Conservation (phyloP, 2,329 filamentous ascomycete genomes). For the Ophiostoma australiae region DNA sequence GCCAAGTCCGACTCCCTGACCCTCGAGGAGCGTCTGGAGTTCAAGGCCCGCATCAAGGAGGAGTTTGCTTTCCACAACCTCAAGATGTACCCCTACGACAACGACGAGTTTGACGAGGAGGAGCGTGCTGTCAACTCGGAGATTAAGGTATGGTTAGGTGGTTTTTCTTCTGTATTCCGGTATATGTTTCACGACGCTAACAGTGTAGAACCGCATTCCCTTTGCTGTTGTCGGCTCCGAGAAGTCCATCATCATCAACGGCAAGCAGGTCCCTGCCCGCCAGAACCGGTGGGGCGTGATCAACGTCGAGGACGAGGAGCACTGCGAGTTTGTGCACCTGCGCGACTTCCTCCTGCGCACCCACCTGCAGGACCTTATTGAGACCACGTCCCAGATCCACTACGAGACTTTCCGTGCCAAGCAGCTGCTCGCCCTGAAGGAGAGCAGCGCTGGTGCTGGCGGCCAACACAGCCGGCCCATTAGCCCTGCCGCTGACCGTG, state of each 20-base stretch:
- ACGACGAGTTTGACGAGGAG: conserved; percentile 97
- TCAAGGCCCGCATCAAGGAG: conserved; percentile 99
- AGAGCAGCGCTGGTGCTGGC: conserved; percentile 71
- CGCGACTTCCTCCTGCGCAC: conserved; percentile 98
- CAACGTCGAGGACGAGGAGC: conserved; percentile 98
- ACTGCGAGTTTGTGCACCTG: conserved; percentile 99
- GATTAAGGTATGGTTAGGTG: conserved; percentile 70
- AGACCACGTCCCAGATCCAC: conserved; percentile 99
- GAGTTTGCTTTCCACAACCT: conserved; percentile 99
- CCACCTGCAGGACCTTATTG: conserved; percentile 96
- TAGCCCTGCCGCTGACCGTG: conserved; percentile 87
- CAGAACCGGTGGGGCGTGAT: conserved; percentile 99
- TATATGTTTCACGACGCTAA: not conserved
- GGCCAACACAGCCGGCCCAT: conserved; percentile 83
- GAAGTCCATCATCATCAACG: conserved; percentile 94
- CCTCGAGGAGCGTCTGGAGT: conserved; percentile 86
- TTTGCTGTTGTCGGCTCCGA: conserved; percentile 98
- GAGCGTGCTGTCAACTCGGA: conserved; percentile 88
- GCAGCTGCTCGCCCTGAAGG: conserved; percentile 95
- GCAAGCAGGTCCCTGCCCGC: conserved; percentile 93
- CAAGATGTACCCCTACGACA: conserved; percentile 99
- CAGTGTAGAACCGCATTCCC: conserved; percentile 73
- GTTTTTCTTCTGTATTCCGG: not conserved
- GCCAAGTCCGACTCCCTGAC: conserved; percentile 97
- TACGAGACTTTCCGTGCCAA: conserved; percentile 99